Base-by-base conservation (phyloP, 306 rosid genomes). In the Ammopiptanthus mongolicus region DNA sequence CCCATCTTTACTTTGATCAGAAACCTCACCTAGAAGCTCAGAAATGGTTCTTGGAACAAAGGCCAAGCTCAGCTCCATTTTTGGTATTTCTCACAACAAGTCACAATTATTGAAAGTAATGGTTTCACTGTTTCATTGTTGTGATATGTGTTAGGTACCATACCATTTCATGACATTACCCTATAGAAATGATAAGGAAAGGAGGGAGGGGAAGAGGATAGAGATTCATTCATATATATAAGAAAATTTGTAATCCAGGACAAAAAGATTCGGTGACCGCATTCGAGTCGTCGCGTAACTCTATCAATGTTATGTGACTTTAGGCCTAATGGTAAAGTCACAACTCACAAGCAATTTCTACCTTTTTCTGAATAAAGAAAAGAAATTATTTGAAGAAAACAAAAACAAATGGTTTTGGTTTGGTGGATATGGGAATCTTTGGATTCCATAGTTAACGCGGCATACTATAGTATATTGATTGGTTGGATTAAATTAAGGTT, bases 281-380 rank as follows among this genome's bases (percentile, higher is more conserved):
- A 62, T 21, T 80, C 93, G 86, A 78, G 81, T 67, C 87, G 85
- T 86, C 93, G 93, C 93, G 79, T 17, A 66, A 83, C 75, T 67
- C 83, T 61, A 61, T 31, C n/a, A 19, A 10, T 37, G 7, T 14
- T 47, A 13, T 57, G 66, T 57, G 18, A 47, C 76, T 56, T 39
- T 64, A 61, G 34, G 65, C 39, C 67, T n/a, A 47, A n/a, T 47
- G 0, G 56, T 6, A 6, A 6, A 15, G 3, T 17, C 56, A 50
- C 8, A 3, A 13, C 15, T 14, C 51, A n/a, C 55, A 1, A 47
- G 53, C 19, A 47, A 47, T n/a, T n/a, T 47, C 21, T 47, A n/a
- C 9, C 2, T 47, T n/a, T 5, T 3, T 11, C 8, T 1, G 1
- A n/a, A 47, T 0, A 10, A 11, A 3, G 4, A 42, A 44, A 46